Conservation (phyloP, 192 early-diverging fungal species). For the Irineochytrium annulatum region DNA sequence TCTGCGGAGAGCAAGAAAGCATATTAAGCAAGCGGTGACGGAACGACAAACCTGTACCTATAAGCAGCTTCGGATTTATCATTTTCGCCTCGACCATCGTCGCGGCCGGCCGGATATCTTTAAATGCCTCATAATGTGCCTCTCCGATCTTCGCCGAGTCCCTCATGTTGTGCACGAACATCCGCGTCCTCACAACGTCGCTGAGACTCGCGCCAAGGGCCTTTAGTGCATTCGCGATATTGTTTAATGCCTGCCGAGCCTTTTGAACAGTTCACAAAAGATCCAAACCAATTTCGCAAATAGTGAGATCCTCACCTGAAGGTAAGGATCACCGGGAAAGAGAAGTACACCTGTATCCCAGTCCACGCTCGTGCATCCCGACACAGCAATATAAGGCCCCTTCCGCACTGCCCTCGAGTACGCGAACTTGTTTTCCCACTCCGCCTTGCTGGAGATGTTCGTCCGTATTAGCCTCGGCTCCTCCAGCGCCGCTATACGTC, state of each 20-base stretch:
- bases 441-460: slow-evolving; percentile 4
- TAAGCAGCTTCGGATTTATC: no score
- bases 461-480: no score
- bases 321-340: slow-evolving; percentile 3
- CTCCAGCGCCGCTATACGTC: no score
- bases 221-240: slow-evolving; percentile 6
- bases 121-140: no score
- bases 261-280: background rate
- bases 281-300: background rate
- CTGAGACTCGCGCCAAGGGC: slow-evolving; percentile 2
- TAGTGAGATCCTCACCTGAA: background rate
- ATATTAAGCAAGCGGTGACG: no score
- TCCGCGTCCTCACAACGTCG: slow-evolving; percentile 15
- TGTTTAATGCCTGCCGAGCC: slow-evolving; percentile 5
- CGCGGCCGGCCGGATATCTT: no score
- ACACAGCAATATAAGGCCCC: slow-evolving; percentile 7
- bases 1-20: background rate
- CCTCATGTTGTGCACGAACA: slow-evolving; percentile 11
- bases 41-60: no score
- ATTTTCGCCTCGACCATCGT: no score
- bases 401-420: slow-evolving; percentile 15
- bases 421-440: slow-evolving; percentile 8
- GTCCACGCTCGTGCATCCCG: slow-evolving; percentile 7
- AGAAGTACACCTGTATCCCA: slow-evolving; percentile 8
- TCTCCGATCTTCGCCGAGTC: no score